These are phyloP conservation scores for Globisporangium cystogenes DNA, from an alignment of 352 stramenopile genomes.

Conservation along the genomic window DNA sequence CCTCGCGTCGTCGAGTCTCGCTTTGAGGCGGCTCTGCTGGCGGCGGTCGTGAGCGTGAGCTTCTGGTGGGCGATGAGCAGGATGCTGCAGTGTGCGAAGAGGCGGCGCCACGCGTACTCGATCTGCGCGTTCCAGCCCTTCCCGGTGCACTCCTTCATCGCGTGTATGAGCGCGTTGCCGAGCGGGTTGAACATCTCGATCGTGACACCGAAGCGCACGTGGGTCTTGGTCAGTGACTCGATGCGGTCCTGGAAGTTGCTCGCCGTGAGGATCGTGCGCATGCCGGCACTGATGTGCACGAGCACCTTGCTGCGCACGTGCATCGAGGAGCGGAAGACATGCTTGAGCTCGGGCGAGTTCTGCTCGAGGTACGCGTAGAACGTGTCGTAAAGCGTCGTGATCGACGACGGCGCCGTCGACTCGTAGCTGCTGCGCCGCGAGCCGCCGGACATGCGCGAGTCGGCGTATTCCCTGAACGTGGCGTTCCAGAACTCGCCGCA, in stretches of 20 bases:
- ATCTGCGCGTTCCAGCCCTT: constrained; percentile 26
- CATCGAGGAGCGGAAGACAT: constrained; percentile 40
- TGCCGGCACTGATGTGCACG: constrained; percentile 78
- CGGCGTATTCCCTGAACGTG: constrained; percentile 23
- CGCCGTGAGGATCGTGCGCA: constrained; percentile 28
- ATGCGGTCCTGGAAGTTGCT: constrained; percentile 69
- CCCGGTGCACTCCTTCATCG: constrained; percentile 56
- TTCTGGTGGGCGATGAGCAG: constrained; percentile 25
- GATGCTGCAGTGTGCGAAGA: constrained; percentile 35
- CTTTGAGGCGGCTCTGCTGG: not conserved
- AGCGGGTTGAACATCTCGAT: constrained; percentile 87
- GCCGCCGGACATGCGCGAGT: constrained; percentile 1
- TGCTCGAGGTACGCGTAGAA: constrained; percentile 44
- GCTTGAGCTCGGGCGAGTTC: constrained; percentile 43
- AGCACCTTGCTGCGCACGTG: constrained; percentile 80
- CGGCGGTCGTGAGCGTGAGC: not conserved
- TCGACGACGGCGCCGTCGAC: constrained; percentile 8
- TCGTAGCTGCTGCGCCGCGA: constrained; percentile 16
- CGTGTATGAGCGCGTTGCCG: constrained; percentile 77
- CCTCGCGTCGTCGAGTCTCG: not conserved
- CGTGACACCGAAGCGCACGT: constrained; percentile 82
- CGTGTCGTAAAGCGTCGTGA: constrained; percentile 31
- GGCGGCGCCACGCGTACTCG: constrained; percentile 31
- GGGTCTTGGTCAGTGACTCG: constrained; percentile 58
- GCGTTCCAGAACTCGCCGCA: constrained; percentile 28